These are phyloP conservation scores for Luffa aegyptiaca DNA, from an alignment of 306 rosid species.

Conservation along the genomic window DNA sequence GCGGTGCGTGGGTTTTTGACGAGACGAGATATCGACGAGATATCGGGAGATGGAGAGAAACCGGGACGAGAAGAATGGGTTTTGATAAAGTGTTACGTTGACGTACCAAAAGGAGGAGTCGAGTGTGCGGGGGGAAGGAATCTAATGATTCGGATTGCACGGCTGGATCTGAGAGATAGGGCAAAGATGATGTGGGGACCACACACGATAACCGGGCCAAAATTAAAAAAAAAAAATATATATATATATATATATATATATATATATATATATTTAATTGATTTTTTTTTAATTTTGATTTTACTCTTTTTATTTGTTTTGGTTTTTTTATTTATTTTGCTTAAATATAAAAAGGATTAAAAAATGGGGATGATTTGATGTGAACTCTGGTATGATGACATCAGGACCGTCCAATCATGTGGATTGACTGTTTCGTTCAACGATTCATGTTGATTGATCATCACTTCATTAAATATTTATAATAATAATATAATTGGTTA, in stretches of 20 bases:
- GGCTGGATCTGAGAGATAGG: slow-evolving; percentile 48
- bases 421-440: slow-evolving; percentile 34
- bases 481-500: background rate
- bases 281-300: background rate
- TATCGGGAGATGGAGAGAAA: background rate
- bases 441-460: slow-evolving; percentile 1
- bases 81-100: slow-evolving; percentile 30
- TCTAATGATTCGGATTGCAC: slow-evolving; percentile 64
- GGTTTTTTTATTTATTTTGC: background rate
- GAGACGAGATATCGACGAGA: background rate
- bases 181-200: slow-evolving; percentile 37
- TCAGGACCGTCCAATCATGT: slow-evolving; percentile 70
- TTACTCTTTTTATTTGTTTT: background rate
- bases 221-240: no score
- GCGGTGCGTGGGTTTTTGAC: slow-evolving; percentile 10
- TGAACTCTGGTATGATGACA: slow-evolving; percentile 44
- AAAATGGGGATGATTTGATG: background rate
- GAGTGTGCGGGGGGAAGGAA: slow-evolving; percentile 31
- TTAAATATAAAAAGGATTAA: background rate
- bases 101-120: slow-evolving; percentile 28
- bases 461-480: background rate
- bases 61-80: slow-evolving; percentile 1
- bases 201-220: background rate
- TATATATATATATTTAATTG: no score
- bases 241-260: no score